Conservation (phyloP, 164 flowering plant genomes). For the Vitis labrusca region DNA sequence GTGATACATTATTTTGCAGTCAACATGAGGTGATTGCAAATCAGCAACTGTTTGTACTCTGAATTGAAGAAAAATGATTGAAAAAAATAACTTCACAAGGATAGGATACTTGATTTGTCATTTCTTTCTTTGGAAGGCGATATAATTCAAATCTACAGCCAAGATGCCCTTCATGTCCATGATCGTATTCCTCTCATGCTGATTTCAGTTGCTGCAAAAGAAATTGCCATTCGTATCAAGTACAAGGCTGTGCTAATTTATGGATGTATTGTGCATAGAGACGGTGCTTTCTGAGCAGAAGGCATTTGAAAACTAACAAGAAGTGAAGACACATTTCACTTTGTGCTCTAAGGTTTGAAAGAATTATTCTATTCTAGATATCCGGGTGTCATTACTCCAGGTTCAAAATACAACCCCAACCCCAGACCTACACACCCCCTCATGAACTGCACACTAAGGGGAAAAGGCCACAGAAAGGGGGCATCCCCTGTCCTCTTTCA, state of each 20-base stretch:
- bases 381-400: no score
- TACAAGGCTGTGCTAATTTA: no score
- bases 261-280: background rate
- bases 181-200: slow-evolving; percentile 36
- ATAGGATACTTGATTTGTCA: slow-evolving; percentile 4
- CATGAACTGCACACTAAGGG: no score
- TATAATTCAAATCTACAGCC: slow-evolving; percentile 17
- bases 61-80: slow-evolving; percentile 20
- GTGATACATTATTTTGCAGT: slow-evolving; percentile 23
- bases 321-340: no score
- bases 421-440: no score
- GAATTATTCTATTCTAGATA: no score
- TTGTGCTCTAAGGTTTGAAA: no score
- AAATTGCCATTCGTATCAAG: background rate
- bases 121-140: slow-evolving; percentile 10
- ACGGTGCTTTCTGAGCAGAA: no score
- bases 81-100: slow-evolving; percentile 13
- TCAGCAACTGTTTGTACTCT: slow-evolving; percentile 23
- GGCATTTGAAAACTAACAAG: no score
- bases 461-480: no score
- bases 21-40: slow-evolving; percentile 25
- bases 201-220: slow-evolving; percentile 60
- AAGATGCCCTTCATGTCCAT: slow-evolving; percentile 12
- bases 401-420: no score
- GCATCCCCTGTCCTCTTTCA: no score